Evolutionary conservation across 352 stramenopile genomes (phyloP), one percentile per base, ranked within the genome.

Genomic region (Pelagophyceae sp.): DNA sequence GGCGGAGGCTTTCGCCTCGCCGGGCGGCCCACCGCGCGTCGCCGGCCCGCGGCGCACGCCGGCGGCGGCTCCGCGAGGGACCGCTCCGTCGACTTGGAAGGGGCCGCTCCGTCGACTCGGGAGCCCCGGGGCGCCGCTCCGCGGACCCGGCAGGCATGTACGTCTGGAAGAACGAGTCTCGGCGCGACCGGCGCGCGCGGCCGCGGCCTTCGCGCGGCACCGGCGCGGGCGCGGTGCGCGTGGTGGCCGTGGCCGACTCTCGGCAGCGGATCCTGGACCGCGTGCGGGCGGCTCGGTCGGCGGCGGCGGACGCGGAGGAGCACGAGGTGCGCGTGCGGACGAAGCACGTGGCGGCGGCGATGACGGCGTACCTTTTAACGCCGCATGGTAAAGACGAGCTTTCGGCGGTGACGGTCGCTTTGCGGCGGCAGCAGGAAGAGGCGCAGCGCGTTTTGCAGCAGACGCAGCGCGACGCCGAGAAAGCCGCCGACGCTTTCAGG

Each of bases 81-180:
- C n/a, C n/a, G n/a, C n/a, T n/a, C n/a, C n/a, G n/a, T n/a, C n/a
- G n/a, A n/a, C n/a, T n/a, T n/a, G n/a, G n/a, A n/a, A n/a, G n/a
- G n/a, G n/a, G n/a, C n/a, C n/a, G n/a, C n/a, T n/a, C n/a, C n/a
- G n/a, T n/a, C n/a, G n/a, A n/a, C n/a, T n/a, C n/a, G n/a, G n/a
- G n/a, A n/a, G n/a, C n/a, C n/a, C n/a, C n/a, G n/a, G n/a, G n/a
- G n/a, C n/a, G n/a, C n/a, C n/a, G n/a, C n/a, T n/a, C n/a, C n/a
- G n/a, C n/a, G n/a, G n/a, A n/a, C n/a, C n/a, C n/a, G 11, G 45
- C 11, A 54, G 45, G 23, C 23, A 74, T 74, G 67, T 74, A 74
- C 38, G 67, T 74, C 31, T 74, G 67, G 67, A 74, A 51, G 67
- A 74, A 74, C 35, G 15, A 23, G 20, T 32, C 5, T 1, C 33